phyloP scores from a whole-genome alignment of 495 filamentous ascomycete genomes.

The Cryomyces antarcticus region DNA sequence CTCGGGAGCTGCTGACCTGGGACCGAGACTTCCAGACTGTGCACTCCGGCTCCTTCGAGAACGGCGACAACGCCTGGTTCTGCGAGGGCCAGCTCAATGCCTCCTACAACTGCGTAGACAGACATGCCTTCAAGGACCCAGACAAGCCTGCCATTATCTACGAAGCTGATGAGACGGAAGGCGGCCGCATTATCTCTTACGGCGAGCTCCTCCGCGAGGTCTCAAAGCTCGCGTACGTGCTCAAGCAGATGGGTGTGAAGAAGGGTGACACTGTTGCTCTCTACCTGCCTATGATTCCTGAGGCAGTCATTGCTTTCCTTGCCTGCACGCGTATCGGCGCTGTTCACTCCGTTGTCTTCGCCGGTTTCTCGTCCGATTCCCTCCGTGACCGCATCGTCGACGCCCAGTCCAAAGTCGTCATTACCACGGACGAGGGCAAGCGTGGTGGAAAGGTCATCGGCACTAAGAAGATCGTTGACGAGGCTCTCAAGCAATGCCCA shows the following conservation, averaged over 20 bases:
- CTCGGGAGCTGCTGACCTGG: constrained; percentile 81
- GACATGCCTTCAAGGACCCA: constrained; percentile 83
- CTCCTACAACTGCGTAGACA: constrained; percentile 92
- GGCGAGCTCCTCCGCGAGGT: constrained; percentile 87
- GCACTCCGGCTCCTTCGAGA: constrained; percentile 48
- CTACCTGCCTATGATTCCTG: constrained; percentile 97
- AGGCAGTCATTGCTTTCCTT: constrained; percentile 78
- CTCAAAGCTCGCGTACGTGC: constrained; percentile 60
- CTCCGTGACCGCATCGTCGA: constrained; percentile 90
- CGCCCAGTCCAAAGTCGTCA: constrained; percentile 73
- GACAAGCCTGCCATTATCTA: constrained; percentile 92
- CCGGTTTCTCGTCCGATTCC: constrained; percentile 93
- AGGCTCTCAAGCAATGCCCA: constrained; percentile 92
- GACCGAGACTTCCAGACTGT: constrained; percentile 84
- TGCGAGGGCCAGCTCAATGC: constrained; percentile 84
- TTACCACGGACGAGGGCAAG: constrained; percentile 94
- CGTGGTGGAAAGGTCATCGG: constrained; percentile 94
- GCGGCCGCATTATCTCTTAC: constrained; percentile 82
- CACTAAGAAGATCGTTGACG: constrained; percentile 98
- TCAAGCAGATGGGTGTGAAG: constrained; percentile 87
- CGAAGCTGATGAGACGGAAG: constrained; percentile 78
- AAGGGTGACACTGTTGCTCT: constrained; percentile 96
- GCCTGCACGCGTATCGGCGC: constrained; percentile 86
- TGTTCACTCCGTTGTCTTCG: constrained; percentile 95
- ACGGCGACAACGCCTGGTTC: constrained; percentile 90